Evolutionary conservation across 2,329 filamentous ascomycete species (phyloP).

Genomic region (Diaporthe australafricana): DNA sequence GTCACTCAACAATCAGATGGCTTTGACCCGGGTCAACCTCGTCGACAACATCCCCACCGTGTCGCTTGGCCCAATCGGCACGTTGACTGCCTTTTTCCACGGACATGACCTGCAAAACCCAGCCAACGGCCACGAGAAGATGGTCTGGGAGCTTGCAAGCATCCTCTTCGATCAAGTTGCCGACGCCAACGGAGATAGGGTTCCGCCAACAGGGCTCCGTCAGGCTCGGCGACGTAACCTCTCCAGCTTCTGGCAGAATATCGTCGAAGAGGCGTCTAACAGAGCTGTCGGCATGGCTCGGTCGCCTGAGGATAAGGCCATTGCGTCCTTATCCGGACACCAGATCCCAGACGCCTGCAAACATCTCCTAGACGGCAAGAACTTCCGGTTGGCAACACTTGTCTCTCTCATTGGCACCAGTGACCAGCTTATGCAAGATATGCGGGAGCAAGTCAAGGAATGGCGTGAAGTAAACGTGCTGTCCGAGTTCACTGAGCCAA

Average conservation of each 20-base stretch:
- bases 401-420: slow-evolving; percentile 85
- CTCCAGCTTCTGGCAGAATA: slow-evolving; percentile 72
- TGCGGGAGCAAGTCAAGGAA: slow-evolving; percentile 82
- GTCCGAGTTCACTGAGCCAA: slow-evolving; percentile 85
- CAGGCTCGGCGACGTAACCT: slow-evolving; percentile 71
- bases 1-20: slow-evolving; percentile 66
- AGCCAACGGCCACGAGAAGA: slow-evolving; percentile 70
- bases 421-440: slow-evolving; percentile 75
- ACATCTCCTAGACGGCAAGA: slow-evolving; percentile 77
- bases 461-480: slow-evolving; percentile 88
- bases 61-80: slow-evolving; percentile 56
- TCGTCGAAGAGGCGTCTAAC: slow-evolving; percentile 71
- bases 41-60: slow-evolving; percentile 72
- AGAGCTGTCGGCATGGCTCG: slow-evolving; percentile 68
- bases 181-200: slow-evolving; percentile 46
- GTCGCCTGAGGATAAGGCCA: slow-evolving; percentile 83
- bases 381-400: slow-evolving; percentile 87
- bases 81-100: slow-evolving; percentile 62
- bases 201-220: slow-evolving; percentile 31
- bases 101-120: slow-evolving; percentile 47
- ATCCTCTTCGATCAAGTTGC: slow-evolving; percentile 83
- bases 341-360: slow-evolving; percentile 86
- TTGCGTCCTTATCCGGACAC: slow-evolving; percentile 83
- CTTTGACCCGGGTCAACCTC: slow-evolving; percentile 64
- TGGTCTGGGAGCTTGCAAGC: slow-evolving; percentile 87